A percentile compares a stretch with the other conserved stretches of the same genome.
phyloP scores from a whole-genome alignment of 2,329 filamentous ascomycete species.

The Aspergillus novoparasiticus region DNA sequence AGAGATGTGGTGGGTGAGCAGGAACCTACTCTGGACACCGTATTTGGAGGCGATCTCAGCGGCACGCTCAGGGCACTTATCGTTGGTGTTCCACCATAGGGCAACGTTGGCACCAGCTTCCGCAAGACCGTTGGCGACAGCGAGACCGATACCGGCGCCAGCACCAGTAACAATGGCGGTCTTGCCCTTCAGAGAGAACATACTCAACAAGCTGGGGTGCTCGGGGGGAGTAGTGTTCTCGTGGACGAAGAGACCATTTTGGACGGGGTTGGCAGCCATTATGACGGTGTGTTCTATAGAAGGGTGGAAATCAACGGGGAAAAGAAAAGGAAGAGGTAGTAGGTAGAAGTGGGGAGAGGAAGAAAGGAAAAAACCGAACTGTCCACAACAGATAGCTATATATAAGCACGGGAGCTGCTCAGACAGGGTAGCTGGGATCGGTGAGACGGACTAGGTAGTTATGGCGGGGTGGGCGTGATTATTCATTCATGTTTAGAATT shows the following conservation, averaged over 20 bases:
- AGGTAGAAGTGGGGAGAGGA: neutral
- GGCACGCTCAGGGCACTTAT: slow-evolving; percentile 63
- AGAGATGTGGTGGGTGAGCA: neutral
- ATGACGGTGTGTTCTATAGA: slow-evolving; percentile 6
- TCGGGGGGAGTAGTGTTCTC: slow-evolving; percentile 56
- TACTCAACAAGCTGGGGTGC: slow-evolving; percentile 57
- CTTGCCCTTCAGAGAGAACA: slow-evolving; percentile 70
- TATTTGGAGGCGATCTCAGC: slow-evolving; percentile 66
- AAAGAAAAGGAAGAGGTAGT: neutral
- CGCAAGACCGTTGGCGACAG: slow-evolving; percentile 65
- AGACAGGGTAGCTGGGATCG: neutral
- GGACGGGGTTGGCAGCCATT: slow-evolving; percentile 40
- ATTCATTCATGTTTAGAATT: neutral
- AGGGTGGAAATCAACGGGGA: neutral
- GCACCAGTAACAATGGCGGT: slow-evolving; percentile 72
- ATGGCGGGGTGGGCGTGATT: slow-evolving; percentile 3
- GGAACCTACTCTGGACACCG: slow-evolving; percentile 59
- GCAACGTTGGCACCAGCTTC: slow-evolving; percentile 73
- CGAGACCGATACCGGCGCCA: slow-evolving; percentile 69
- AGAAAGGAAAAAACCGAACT: neutral
- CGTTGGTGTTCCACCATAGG: slow-evolving; percentile 73
- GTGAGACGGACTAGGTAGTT: neutral
- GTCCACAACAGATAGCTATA: slow-evolving; percentile 1
- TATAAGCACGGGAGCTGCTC: neutral
- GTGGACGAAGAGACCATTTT: slow-evolving; percentile 57